Conservation (phyloP, 768 basidiomycete genomes). For the Gymnopilus junonius region DNA sequence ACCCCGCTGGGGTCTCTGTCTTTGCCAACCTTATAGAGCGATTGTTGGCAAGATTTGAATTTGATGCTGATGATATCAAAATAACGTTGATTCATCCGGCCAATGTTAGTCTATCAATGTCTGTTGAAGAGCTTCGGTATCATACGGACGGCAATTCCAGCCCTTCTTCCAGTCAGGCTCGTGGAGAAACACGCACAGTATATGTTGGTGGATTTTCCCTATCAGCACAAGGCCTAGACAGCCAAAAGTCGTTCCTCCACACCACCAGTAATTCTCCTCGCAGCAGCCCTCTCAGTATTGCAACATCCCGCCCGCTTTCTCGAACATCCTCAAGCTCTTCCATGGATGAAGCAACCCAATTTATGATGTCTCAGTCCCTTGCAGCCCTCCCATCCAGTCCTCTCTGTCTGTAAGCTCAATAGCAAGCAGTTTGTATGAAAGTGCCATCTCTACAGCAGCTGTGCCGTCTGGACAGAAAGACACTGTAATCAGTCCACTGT, state of each 20-base stretch:
- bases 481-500: not conserved
- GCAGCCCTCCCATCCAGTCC: conserved; percentile 58
- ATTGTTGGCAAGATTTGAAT: conserved; percentile 78
- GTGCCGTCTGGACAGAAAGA: not conserved
- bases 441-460: conserved; percentile 54
- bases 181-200: conserved; percentile 50
- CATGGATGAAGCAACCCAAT: conserved; percentile 66
- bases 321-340: conserved; percentile 60
- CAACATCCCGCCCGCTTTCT: conserved; percentile 40
- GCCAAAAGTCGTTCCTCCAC: conserved; percentile 6
- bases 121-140: conserved; percentile 62
- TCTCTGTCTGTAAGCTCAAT: conserved; percentile 49
- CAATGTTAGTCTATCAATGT: conserved; percentile 63
- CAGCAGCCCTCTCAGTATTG: conserved; percentile 23
- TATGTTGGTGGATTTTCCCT: conserved; percentile 61
- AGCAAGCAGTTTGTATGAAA: conserved; percentile 78
- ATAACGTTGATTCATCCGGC: conserved; percentile 72
- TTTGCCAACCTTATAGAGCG: conserved; percentile 82
- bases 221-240: conserved; percentile 35
- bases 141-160: conserved; percentile 41
- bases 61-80: conserved; percentile 69
- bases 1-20: conserved; percentile 78
- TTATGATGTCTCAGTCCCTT: conserved; percentile 79
- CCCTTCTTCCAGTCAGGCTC: not conserved
- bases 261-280: conserved; percentile 22